These are phyloP conservation scores for Chenopodium album DNA, from an alignment of 148 eudicot species.

Conservation along the genomic window DNA sequence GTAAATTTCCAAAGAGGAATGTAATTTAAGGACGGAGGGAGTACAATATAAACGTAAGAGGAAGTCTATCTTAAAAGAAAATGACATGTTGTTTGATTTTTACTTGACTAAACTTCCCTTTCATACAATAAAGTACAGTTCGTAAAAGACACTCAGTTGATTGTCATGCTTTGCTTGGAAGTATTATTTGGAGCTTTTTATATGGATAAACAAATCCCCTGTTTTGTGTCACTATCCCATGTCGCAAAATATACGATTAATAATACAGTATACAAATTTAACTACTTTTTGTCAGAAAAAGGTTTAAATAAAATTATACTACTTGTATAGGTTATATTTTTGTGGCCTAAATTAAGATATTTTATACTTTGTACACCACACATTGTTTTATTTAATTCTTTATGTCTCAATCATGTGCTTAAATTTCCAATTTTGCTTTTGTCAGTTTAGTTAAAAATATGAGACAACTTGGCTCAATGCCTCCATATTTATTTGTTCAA, in stretches of 20 bases:
- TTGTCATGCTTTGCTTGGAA: slow-evolving; percentile 28
- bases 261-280: background rate
- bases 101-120: too few species aligned
- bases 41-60: too few species aligned
- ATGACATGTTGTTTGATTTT: too few species aligned
- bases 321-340: background rate
- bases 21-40: too few species aligned
- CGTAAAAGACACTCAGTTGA: slow-evolving; percentile 8
- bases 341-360: background rate
- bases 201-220: slow-evolving; percentile 2
- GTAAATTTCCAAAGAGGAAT: too few species aligned
- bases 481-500: background rate
- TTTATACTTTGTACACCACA: background rate
- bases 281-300: background rate
- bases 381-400: background rate
- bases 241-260: background rate
- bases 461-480: background rate
- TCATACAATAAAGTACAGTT: too few species aligned
- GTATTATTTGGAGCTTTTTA: background rate
- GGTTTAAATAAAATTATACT: background rate
- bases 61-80: too few species aligned
- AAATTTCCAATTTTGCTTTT: background rate
- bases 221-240: slow-evolving; percentile 10
- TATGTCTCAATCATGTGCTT: background rate
- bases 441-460: slow-evolving; percentile 1